phyloP scores from a whole-genome alignment of 805 yeast species.

The Starmerella vaccinii region DNA sequence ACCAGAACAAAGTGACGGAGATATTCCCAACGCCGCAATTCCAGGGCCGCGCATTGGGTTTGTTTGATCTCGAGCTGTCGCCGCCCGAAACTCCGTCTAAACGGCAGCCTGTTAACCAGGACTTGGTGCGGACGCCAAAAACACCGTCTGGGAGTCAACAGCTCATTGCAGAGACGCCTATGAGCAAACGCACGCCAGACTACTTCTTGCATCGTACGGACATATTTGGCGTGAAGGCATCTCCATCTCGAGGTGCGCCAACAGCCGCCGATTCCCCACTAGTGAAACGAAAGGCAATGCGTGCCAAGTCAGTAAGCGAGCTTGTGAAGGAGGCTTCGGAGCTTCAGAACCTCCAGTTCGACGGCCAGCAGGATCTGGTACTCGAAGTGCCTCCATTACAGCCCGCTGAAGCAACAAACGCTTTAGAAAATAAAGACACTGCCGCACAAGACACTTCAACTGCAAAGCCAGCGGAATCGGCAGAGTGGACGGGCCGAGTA shows the following conservation, averaged over 20 bases:
- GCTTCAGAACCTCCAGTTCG: background rate
- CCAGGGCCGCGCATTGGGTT: conserved; percentile 17
- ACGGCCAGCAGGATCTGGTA: background rate
- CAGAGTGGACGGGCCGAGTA: background rate
- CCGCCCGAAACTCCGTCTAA: conserved; percentile 16
- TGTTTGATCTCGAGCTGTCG: conserved; percentile 21
- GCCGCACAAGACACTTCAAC: background rate
- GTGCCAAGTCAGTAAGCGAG: conserved; percentile 16
- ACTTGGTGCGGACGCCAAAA: background rate
- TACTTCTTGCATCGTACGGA: conserved; percentile 15
- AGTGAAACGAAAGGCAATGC: conserved; percentile 7
- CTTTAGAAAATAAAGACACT: background rate
- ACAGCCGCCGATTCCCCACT: conserved; percentile 15
- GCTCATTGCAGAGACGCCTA: conserved; percentile 15
- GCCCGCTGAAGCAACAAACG: background rate
- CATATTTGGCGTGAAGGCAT: conserved; percentile 1
- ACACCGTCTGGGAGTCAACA: background rate
- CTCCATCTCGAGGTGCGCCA: background rate
- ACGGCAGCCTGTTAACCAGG: background rate
- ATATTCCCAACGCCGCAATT: conserved; percentile 23
- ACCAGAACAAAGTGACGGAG: conserved; percentile 9
- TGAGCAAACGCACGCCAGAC: conserved; percentile 21
- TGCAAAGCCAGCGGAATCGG: background rate
- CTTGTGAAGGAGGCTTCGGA: conserved; percentile 15
- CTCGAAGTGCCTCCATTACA: background rate